Base-by-base conservation (phyloP, 2,329 filamentous ascomycete species). In the Capronia coronata region DNA sequence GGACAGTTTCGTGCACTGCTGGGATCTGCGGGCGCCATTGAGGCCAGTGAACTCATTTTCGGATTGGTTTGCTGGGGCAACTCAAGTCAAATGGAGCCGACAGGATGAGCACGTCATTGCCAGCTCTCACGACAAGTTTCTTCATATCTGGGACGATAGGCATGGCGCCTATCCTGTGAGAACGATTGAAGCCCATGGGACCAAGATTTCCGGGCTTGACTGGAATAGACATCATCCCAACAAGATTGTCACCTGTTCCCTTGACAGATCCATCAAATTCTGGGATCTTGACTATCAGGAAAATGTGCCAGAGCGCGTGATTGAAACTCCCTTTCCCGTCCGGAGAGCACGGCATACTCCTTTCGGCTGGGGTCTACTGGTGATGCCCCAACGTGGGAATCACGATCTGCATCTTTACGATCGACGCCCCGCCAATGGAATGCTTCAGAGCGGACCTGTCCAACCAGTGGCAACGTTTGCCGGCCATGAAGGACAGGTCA, bases 131-230 rank as follows among this genome's bases (percentile, higher is more conserved):
- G 89, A 95, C 67, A 82, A 83, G 42, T 88, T 82, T 70, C 73
- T 96, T 37, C 84, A 87, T 53, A 87, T 96, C 44, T 96, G 90
- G 90, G 90, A 96, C 66, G 83, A 86, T 63, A 78, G 90, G 42
- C 86, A 84, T 63, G 81, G 88, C 1, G 84, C 85, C 2, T 76
- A 81, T 51, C 89, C 90, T 3, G 70, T 96, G 37, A 83, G 82
- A 52, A 91, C 87, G 13, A 94, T 96, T 55, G 82, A 83, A 63
- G 91, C 90, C 0, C 90, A 96, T 62, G 81, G 80, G 25, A 95
- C 89, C 30, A 96, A 95, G 68, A 95, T 96, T 52, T 96, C 96
- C 64, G 91, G 91, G 22, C 75, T 96, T 27, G 91, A 96, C 67
- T 96, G 91, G 91, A 94, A 94, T 63, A 80, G 91, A 44, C 84